A percentile compares a stretch with the other conserved stretches of the same genome.
Evolutionary conservation across 176 grass and related monocot genomes (phyloP).

Genomic region (Elymus sibiricus): DNA sequence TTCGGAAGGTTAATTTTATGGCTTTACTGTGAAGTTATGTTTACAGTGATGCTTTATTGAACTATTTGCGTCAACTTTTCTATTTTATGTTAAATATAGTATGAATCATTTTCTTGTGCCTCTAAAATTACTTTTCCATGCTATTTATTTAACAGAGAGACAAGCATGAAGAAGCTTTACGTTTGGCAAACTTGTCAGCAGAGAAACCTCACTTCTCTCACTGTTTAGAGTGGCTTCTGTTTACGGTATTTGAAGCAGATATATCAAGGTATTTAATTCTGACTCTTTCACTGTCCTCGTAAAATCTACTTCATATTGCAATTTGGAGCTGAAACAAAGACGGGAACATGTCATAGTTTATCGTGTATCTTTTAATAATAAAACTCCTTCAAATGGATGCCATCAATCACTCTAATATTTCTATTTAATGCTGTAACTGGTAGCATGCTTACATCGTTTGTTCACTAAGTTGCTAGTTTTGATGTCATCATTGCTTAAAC

Average conservation of each 20-base stretch:
- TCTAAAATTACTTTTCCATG: constrained; percentile 9
- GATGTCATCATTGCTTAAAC: constrained; percentile 1
- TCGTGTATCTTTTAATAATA: neutral
- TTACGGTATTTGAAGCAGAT: constrained; percentile 99
- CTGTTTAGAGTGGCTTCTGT: constrained; percentile 97
- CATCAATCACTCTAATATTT: neutral
- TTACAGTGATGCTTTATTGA: neutral
- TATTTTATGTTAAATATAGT: constrained; percentile 1
- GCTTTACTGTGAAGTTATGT: neutral
- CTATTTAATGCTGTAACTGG: neutral
- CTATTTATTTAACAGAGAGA: constrained; percentile 65
- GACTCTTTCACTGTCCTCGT: constrained; percentile 20
- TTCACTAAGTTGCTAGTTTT: neutral
- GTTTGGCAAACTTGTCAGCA: constrained; percentile 86
- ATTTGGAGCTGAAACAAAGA: constrained; percentile 24
- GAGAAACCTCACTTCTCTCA: constrained; percentile 99
- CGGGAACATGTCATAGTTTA: neutral
- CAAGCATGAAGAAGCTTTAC: constrained; percentile 88
- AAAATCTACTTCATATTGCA: constrained; percentile 18
- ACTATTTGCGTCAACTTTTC: neutral
- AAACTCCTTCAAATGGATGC: neutral
- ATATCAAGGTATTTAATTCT: constrained; percentile 81
- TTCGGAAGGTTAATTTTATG: neutral
- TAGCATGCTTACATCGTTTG: neutral
- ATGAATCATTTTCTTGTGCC: constrained; percentile 1